A percentile compares a stretch with the other conserved stretches of the same genome.
Conservation (phyloP, 345 rosid species). For the Punica granatum region DNA sequence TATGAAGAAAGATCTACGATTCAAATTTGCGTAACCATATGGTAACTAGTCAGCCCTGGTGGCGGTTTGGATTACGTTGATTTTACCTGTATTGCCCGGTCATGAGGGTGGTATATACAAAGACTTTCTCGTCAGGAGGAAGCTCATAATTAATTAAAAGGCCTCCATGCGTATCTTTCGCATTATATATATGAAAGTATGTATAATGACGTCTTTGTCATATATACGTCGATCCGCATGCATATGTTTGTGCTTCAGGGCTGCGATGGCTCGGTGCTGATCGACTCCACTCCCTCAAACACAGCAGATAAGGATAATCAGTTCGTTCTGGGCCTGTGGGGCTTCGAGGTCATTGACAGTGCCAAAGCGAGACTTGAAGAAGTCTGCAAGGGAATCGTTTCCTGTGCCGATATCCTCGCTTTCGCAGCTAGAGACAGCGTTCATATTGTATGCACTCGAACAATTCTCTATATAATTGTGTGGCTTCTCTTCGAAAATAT, state of each 20-base stretch:
- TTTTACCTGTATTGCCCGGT: too few species aligned
- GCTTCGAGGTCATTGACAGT: constrained; percentile 40
- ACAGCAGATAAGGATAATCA: constrained; percentile 46
- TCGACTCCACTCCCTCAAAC: constrained; percentile 36
- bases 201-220: too few species aligned
- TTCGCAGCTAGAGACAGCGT: constrained; percentile 45
- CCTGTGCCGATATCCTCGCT: constrained; percentile 51
- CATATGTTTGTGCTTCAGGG: constrained; percentile 20
- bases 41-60: too few species aligned
- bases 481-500: background rate
- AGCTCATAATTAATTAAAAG: too few species aligned
- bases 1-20: too few species aligned
- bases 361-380: constrained; percentile 26
- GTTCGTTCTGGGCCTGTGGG: constrained; percentile 32
- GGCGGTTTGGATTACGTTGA: too few species aligned
- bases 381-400: constrained; percentile 35
- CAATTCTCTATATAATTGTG: background rate
- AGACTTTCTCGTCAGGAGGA: too few species aligned
- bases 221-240: too few species aligned
- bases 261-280: constrained; percentile 45
- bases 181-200: background rate
- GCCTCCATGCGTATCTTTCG: too few species aligned
- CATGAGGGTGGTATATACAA: too few species aligned
- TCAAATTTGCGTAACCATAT: too few species aligned
- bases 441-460: constrained; percentile 23